Evolutionary conservation across 176 grass and related monocot genomes (phyloP), one percentile per base, ranked within the genome.

Genomic region (Carex scoparia): DNA sequence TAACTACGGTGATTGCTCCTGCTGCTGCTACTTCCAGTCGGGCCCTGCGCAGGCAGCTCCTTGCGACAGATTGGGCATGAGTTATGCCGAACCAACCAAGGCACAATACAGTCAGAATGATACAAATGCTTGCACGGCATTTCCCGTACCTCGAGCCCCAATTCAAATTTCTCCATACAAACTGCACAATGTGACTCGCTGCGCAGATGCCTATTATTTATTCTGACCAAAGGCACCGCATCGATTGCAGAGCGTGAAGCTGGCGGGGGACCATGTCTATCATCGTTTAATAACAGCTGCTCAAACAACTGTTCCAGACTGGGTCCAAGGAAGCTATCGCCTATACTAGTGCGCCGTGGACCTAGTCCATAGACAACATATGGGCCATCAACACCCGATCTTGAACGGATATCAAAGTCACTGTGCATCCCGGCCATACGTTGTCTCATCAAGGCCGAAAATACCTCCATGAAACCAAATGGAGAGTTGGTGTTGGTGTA

Each of bases 71-170:
- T 90, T 0, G 96, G 96, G 68, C 96, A 99, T 46, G 96, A 99
- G 72, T 99, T 99, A 79, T 95, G 96, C 81, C 89, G 91, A 65
- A 92, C 77, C 76, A 99, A 48, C 96, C 93, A 99, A 8, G 96
- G 96, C 8, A 99, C 68, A 58, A 99, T 94, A 90, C 96, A 99
- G 61, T 92, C 89, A 3, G 86, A 54, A 37, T 99, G 96, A 60
- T 95, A 99, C 54, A 99, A 64, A 87, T 99, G 96, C 85, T 94
- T 95, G 82, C 96, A 95, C 4, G 96, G 93, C 91, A 95, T 99
- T 86, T 99, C 93, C 61, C 93, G 10, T 59, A 80, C 96, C 81
- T 95, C 90, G 11, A 81, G 86, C 9, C 93, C 96, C 27, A 88
- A 59, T 40, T 94, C 91, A 55, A 99, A 95, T 28, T 72, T 88